Evolutionary conservation across 2,329 filamentous ascomycete species (phyloP).

Genomic region (Leptographium radiaticola): DNA sequence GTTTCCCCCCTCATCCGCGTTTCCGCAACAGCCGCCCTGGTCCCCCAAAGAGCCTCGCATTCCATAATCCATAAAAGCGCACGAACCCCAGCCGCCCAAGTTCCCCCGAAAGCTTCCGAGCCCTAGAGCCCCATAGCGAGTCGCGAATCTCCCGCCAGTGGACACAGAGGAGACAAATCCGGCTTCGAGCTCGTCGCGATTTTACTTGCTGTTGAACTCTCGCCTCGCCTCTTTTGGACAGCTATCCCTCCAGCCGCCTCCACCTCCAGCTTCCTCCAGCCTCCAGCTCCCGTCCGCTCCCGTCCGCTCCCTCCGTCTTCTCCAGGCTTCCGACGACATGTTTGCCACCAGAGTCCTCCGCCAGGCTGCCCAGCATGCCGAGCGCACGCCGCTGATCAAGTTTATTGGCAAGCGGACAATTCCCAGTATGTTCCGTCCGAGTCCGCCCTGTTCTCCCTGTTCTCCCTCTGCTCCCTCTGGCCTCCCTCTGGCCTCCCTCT

Average conservation of each 20-base stretch:
- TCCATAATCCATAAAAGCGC: background rate
- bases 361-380: conserved; percentile 44
- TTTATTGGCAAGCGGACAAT: conserved; percentile 48
- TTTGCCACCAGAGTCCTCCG: conserved; percentile 42
- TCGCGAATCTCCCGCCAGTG: too few relatives aligned
- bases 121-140: background rate
- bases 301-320: background rate
- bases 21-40: too few relatives aligned
- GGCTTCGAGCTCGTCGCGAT: too few relatives aligned
- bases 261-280: background rate
- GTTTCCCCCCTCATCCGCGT: too few relatives aligned
- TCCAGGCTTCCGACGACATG: conserved; percentile 25
- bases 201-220: too few relatives aligned
- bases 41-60: too few relatives aligned
- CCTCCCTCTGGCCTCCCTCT: background rate
- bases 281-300: background rate
- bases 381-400: conserved; percentile 48
- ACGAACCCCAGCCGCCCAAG: background rate
- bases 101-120: background rate
- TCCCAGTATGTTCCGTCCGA: conserved; percentile 36
- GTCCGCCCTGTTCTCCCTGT: too few relatives aligned
- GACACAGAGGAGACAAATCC: too few relatives aligned
- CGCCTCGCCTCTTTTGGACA: background rate
- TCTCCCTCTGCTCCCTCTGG: background rate
- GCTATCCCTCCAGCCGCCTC: background rate